phyloP scores from a whole-genome alignment of 2,329 filamentous ascomycete genomes.

The Thermothelomyces thermophilus region DNA sequence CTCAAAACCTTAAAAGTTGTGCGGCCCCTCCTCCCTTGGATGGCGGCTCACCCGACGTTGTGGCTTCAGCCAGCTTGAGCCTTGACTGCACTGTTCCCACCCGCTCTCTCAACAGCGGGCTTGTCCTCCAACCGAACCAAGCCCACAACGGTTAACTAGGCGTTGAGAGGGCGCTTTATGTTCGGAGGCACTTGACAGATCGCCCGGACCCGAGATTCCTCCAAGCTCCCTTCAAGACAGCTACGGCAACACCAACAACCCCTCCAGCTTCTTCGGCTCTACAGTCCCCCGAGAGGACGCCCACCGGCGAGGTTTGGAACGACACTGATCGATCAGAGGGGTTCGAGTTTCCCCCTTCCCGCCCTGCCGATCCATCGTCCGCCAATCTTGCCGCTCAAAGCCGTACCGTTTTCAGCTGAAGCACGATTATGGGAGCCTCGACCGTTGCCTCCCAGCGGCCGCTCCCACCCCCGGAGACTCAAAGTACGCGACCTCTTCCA shows the following conservation, averaged over 20 bases:
- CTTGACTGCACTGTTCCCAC: background rate
- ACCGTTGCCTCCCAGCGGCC: slow-evolving; percentile 67
- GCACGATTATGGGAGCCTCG: slow-evolving; percentile 19
- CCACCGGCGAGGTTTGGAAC: no score
- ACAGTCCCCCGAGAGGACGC: background rate
- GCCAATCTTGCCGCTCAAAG: background rate
- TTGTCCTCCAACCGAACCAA: background rate
- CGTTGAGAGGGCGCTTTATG: no score
- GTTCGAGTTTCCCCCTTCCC: background rate
- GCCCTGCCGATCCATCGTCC: background rate
- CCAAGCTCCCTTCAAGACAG: no score
- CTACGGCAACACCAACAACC: no score
- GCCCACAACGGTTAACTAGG: background rate
- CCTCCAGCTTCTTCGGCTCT: no score
- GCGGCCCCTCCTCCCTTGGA: background rate
- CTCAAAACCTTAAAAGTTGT: slow-evolving; percentile 10
- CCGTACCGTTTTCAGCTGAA: background rate
- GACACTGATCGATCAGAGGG: background rate
- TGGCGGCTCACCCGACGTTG: slow-evolving; percentile 10
- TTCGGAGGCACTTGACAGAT: no score
- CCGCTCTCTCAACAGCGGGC: background rate
- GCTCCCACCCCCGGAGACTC: slow-evolving; percentile 52
- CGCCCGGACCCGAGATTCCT: no score
- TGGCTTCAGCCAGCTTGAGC: slow-evolving; percentile 15
- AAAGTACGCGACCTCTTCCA: slow-evolving; percentile 34